A percentile compares a stretch with the other conserved stretches of the same genome.
phyloP scores from a whole-genome alignment of 1,139 yeast genomes.

The Candida smagusa region DNA sequence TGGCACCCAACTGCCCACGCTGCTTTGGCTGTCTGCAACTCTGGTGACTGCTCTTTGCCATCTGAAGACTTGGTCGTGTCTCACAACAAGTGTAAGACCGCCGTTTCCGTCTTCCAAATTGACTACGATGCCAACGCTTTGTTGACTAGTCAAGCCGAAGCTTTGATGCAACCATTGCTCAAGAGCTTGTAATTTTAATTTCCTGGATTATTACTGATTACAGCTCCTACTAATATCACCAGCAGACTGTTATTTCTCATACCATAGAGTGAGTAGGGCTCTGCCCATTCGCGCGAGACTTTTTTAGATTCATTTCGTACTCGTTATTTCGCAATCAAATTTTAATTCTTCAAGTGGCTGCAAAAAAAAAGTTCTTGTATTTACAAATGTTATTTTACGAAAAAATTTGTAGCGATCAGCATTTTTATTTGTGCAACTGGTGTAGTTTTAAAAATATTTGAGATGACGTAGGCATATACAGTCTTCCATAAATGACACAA shows the following conservation, averaged over 20 bases:
- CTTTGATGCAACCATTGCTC: conserved; percentile 22
- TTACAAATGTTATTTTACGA: too few relatives aligned
- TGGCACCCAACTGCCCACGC: conserved; percentile 11
- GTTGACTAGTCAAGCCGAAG: conserved; percentile 24
- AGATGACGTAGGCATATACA: too few relatives aligned
- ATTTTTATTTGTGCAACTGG: too few relatives aligned
- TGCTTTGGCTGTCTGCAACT: conserved; percentile 25
- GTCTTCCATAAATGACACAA: too few relatives aligned
- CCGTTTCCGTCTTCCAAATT: conserved; percentile 38
- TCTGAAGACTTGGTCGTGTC: conserved; percentile 27
- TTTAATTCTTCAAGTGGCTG: neutral
- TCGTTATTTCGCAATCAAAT: neutral
- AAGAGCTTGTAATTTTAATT: conserved; percentile 6
- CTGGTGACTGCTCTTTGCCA: conserved; percentile 37
- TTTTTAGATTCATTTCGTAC: neutral
- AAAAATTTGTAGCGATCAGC: too few relatives aligned
- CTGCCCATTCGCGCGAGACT: neutral
- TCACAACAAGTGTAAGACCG: conserved; percentile 25
- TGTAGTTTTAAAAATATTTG: too few relatives aligned
- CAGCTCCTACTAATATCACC: neutral
- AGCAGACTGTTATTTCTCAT: neutral
- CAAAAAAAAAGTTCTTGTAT: too few relatives aligned
- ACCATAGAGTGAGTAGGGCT: neutral
- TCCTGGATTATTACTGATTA: neutral
- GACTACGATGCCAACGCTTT: conserved; percentile 40